Evolutionary conservation across 306 rosid genomes (phyloP).

Genomic region (Alnus glutinosa): DNA sequence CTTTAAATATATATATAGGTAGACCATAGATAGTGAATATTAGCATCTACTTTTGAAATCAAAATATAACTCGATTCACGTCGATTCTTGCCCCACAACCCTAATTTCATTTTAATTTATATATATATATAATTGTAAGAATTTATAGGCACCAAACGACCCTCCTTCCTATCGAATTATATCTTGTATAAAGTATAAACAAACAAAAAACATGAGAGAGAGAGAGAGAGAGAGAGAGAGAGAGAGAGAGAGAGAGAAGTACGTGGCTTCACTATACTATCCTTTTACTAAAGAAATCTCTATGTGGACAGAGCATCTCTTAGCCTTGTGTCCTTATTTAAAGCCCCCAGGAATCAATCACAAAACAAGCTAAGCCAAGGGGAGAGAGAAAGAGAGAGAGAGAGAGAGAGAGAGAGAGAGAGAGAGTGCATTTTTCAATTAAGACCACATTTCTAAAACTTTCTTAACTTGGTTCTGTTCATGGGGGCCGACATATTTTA

Average conservation of each 20-base stretch:
- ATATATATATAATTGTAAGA: not conserved
- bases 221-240: no score
- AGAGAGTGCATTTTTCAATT: no score
- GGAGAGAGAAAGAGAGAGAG: not conserved
- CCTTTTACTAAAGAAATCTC: not conserved
- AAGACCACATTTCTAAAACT: no score
- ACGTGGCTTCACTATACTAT: not conserved
- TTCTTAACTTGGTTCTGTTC: no score
- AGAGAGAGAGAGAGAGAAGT: not conserved
- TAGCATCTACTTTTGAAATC: slow-evolving; percentile 13
- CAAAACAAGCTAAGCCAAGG: no score
- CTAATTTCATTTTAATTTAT: not conserved
- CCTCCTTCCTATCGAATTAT: no score
- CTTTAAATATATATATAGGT: not conserved
- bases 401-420: slow-evolving; percentile 12
- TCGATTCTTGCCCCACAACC: not conserved
- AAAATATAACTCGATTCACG: not conserved
- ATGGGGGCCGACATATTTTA: no score
- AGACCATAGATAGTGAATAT: no score
- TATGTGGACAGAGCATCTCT: not conserved
- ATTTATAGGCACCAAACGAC: slow-evolving; percentile 4
- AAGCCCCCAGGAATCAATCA: not conserved
- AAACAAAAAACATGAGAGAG: not conserved
- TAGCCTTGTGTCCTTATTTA: slow-evolving; percentile 14
- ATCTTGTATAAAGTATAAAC: no score